Base-by-base conservation (phyloP, 2,329 filamentous ascomycete species). In the Meredithiella fracta region DNA sequence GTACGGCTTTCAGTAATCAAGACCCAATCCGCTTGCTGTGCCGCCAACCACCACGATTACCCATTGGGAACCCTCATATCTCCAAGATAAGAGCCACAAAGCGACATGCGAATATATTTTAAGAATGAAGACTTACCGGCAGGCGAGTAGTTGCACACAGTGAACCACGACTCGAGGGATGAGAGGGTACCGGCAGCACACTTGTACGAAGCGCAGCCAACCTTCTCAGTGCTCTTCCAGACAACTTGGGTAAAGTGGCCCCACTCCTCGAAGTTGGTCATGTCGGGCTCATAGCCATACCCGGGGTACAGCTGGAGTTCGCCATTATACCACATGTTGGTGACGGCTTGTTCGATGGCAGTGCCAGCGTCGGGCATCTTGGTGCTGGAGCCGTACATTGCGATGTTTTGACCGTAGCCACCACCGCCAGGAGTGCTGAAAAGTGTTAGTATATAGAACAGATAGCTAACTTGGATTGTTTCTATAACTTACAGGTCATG, bases 321-420 rank as follows among this genome's bases (percentile, higher is more conserved):
- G 63, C 78, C 78, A 67, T 92, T 87, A 78, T 96, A 96, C 87
- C 92, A 96, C 70, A 83, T 74, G 66, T 91, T 78, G 64, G 82
- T 86, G 65, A 91, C 82, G 62, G 84, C 80, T 60, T 77, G 73
- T 55, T 80, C 79, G 60, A 86, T 73, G 50, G 81, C 76, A 59
- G 67, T 61, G n/a, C 56, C 59, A 23, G 64, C 62, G 51, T 57
- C 60, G 47, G 63, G 61, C 23, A 72, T 67, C 50, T 71, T 62
- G 38, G 63, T 68, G 26, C 68, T 67, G 51, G 68, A 68, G 51
- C 70, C 75, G 65, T 68, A 75, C 62, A 83, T 82, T 65, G 86
- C 91, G 58, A 97, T 83, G 77, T 97, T 98, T 73, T 98, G 92
- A 60, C 92, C 92, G 65, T 92, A 94, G 47, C 76, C 74, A 56